These are phyloP conservation scores for Erigeron philadelphicus DNA, from an alignment of 140 eudicot species.

Conservation along the genomic window DNA sequence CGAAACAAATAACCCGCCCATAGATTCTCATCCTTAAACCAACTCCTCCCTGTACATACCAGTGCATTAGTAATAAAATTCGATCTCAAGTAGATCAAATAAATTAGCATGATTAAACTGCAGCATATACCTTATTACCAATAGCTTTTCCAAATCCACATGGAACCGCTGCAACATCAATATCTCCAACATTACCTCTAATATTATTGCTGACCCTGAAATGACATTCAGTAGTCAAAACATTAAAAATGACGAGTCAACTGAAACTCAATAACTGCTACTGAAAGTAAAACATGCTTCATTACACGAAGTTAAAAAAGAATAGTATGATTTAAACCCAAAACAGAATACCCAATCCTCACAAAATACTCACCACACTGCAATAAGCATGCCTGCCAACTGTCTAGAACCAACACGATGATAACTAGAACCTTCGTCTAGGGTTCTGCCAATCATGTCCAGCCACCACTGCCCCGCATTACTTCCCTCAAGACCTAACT, in stretches of 20 bases:
- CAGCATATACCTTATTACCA: conserved; percentile 73
- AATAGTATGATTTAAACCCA: neutral
- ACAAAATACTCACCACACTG: conserved; percentile 67
- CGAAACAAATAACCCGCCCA: conserved; percentile 73
- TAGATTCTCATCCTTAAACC: conserved; percentile 89
- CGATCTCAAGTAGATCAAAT: neutral
- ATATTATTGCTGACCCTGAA: conserved; percentile 73
- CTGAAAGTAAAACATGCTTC: neutral
- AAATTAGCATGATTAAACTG: conserved; percentile 16
- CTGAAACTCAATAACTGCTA: neutral
- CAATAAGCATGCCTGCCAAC: conserved; percentile 92
- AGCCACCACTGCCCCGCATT: conserved; percentile 96
- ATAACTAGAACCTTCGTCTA: conserved; percentile 87
- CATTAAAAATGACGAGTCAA: neutral
- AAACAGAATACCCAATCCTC: conserved; percentile 15
- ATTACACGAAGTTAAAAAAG: neutral
- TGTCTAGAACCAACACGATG: conserved; percentile 86
- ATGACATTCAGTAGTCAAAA: conserved; percentile 26
- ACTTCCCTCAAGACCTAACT: conserved; percentile 96
- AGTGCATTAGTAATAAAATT: conserved; percentile 7
- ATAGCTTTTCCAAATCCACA: conserved; percentile 97
- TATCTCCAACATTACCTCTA: conserved; percentile 70
- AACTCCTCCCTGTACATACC: conserved; percentile 80
- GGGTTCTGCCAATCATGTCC: conserved; percentile 71
- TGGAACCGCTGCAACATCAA: conserved; percentile 96